Percentiles rank a stretch among this genome's conserved stretches.
phyloP scores from a whole-genome alignment of 2,329 filamentous ascomycete genomes.

The Aspergillus arachidicola region DNA sequence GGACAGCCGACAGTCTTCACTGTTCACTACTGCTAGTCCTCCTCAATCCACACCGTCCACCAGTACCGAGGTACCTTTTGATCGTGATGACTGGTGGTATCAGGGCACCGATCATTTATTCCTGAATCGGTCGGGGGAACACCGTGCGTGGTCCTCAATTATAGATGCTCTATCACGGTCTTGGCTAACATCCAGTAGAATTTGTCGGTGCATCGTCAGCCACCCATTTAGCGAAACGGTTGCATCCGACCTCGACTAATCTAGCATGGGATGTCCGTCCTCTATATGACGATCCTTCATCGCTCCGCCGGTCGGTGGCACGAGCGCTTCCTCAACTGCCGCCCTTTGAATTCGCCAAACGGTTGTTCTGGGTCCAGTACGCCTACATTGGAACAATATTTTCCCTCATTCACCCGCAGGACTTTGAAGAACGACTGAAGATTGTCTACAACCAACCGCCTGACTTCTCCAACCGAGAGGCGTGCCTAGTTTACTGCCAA shows the following conservation, averaged over 20 bases:
- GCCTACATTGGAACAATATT: slow-evolving; percentile 62
- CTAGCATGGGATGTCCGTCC: slow-evolving; percentile 40
- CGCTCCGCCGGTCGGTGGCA: slow-evolving; percentile 30
- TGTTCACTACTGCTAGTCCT: slow-evolving; percentile 14
- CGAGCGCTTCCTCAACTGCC: slow-evolving; percentile 46
- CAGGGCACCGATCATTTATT: slow-evolving; percentile 40
- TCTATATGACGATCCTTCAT: slow-evolving; percentile 37
- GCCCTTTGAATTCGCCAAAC: slow-evolving; percentile 54
- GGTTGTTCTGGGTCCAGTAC: slow-evolving; percentile 56
- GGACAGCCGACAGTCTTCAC: not conserved
- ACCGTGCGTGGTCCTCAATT: slow-evolving; percentile 26
- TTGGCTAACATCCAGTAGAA: slow-evolving; percentile 18
- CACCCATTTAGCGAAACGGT: slow-evolving; percentile 38
- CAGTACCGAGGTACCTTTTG: slow-evolving; percentile 25
- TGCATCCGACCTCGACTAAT: slow-evolving; percentile 37
- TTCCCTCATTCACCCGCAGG: slow-evolving; percentile 51
- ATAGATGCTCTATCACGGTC: not conserved
- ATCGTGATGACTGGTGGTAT: slow-evolving; percentile 45
- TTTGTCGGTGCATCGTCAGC: slow-evolving; percentile 39
- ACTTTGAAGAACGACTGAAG: slow-evolving; percentile 51
- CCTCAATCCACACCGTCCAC: slow-evolving; percentile 21
- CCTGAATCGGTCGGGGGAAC: slow-evolving; percentile 39
- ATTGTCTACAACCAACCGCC: slow-evolving; percentile 49
- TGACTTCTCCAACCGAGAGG: slow-evolving; percentile 48
- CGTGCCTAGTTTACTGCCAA: slow-evolving; percentile 56